phyloP scores from a whole-genome alignment of 2,329 filamentous ascomycete genomes.

The Epichloe scottii region DNA sequence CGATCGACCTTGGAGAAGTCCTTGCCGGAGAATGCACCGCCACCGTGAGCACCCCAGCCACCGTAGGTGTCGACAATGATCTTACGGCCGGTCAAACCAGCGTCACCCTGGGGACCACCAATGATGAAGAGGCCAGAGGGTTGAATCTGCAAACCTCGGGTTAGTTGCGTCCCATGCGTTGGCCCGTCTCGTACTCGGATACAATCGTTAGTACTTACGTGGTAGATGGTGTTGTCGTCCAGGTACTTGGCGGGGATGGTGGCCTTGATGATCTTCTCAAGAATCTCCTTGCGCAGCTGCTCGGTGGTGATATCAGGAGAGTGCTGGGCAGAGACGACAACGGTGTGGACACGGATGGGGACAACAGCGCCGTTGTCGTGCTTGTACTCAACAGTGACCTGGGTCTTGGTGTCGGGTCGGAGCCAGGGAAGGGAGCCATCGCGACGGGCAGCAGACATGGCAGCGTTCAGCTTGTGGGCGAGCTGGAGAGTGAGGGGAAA shows the following conservation, averaged over 20 bases:
- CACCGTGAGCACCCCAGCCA: conserved; percentile 98
- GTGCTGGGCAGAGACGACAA: conserved; percentile 96
- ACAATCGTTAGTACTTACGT: conserved; percentile 43
- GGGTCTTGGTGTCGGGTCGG: conserved; percentile 97
- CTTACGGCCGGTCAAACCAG: conserved; percentile 96
- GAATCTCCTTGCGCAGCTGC: conserved; percentile 84
- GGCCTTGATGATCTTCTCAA: conserved; percentile 93
- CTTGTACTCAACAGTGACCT: conserved; percentile 98
- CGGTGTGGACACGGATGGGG: conserved; percentile 85
- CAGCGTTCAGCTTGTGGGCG: conserved; percentile 92
- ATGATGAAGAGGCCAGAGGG: conserved; percentile 98
- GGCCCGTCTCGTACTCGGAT: not conserved
- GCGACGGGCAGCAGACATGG: conserved; percentile 81
- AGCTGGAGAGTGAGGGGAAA: conserved; percentile 84
- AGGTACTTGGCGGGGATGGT: conserved; percentile 88
- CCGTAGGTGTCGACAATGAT: conserved; percentile 99
- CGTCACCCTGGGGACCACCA: conserved; percentile 96
- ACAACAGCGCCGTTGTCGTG: conserved; percentile 91
- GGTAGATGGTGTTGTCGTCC: conserved; percentile 88
- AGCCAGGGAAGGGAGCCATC: conserved; percentile 86
- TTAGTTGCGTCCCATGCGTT: not conserved
- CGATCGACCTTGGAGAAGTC: conserved; percentile 99
- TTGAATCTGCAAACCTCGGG: conserved; percentile 51
- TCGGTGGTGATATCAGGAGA: conserved; percentile 78
- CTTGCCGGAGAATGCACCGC: conserved; percentile 99